Evolutionary conservation across 306 rosid species (phyloP), one percentile per base, ranked within the genome.

Genomic region (Medicago arabica): DNA sequence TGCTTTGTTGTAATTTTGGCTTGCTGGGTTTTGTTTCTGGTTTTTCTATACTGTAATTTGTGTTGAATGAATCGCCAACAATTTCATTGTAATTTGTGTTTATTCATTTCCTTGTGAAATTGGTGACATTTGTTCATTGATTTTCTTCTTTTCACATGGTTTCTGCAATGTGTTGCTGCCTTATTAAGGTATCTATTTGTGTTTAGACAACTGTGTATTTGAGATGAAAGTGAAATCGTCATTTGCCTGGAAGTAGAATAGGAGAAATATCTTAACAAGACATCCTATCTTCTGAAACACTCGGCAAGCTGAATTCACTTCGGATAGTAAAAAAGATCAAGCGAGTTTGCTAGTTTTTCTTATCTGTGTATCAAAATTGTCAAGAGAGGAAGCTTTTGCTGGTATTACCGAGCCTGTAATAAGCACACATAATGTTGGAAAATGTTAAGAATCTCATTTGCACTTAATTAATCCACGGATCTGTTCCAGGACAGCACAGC

Each of bases 81-180:
- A 18, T 75, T 59, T 64, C 66, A n/a, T 43, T 75, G 31, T 18
- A 54, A 18, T 54, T 55, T 55, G 55, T 60, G 75, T 75, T 50
- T 43, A 18, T 50, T 67, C 25, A 46, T 40, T 80, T 65, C 31
- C 18, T 58, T 50, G 31, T 69, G 51, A 81, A 31, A 53, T 67
- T 74, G 59, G 8, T 69, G 76, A 41, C 60, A 67, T 55, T 74
- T 74, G 63, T 73, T 74, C 49, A 16, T 74, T 59, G 50, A 68
- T 40, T 25, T 39, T 78, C 36, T 40, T 65, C 10, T 19, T 50
- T 55, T 44, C 34, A 9, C 54, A 18, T 43, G 53, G 16, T 40
- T 50, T 62, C 54, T 61, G 12, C 66, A 18, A 34, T 61, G 55
- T 23, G 70, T 60, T 78, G 57, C 39, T 72, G 49, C 61, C n/a